phyloP scores from a whole-genome alignment of 371 early-diverging fungal genomes.

The Mucor piriformis region DNA sequence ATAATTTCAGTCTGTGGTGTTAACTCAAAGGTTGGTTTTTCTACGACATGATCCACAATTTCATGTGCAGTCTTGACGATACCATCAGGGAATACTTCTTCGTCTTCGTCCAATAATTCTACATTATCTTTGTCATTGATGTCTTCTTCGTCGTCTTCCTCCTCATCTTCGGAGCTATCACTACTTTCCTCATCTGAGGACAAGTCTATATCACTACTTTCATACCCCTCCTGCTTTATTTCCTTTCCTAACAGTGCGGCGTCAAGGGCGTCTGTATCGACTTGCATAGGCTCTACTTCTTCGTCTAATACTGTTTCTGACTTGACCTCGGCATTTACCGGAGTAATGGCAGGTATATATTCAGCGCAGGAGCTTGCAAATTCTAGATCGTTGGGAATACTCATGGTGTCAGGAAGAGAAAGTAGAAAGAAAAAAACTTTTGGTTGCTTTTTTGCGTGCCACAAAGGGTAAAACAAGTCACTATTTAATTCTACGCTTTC shows the following conservation, averaged over 20 bases:
- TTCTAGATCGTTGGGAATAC: conserved; percentile 15
- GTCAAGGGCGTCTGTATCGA: conserved; percentile 26
- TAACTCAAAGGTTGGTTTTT: conserved; percentile 65
- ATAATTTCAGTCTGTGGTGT: conserved; percentile 56
- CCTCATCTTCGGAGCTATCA: conserved; percentile 13
- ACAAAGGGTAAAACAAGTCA: conserved; percentile 13
- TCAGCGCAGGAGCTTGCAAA: conserved; percentile 13
- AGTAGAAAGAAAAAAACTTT: conserved; percentile 1
- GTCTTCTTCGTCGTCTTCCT: conserved; percentile 16
- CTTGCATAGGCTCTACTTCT: not conserved
- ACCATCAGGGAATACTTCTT: conserved; percentile 2
- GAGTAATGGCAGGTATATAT: not conserved
- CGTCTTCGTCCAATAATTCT: conserved; percentile 25
- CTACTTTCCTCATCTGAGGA: conserved; percentile 27
- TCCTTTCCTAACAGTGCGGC: conserved; percentile 28
- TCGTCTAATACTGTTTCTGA: not conserved
- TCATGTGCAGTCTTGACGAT: conserved; percentile 61
- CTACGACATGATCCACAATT: conserved; percentile 51
- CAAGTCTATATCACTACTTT: conserved; percentile 40
- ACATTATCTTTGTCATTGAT: not conserved
- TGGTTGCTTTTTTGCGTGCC: not conserved
- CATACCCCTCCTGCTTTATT: conserved; percentile 26
- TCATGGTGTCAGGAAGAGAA: not conserved
- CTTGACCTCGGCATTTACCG: not conserved
- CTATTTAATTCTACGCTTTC: not conserved